A percentile compares a stretch with the other conserved stretches of the same genome.
These are phyloP conservation scores for Pythium grandisporangium DNA, from an alignment of 352 stramenopile species.

Conservation along the genomic window DNA sequence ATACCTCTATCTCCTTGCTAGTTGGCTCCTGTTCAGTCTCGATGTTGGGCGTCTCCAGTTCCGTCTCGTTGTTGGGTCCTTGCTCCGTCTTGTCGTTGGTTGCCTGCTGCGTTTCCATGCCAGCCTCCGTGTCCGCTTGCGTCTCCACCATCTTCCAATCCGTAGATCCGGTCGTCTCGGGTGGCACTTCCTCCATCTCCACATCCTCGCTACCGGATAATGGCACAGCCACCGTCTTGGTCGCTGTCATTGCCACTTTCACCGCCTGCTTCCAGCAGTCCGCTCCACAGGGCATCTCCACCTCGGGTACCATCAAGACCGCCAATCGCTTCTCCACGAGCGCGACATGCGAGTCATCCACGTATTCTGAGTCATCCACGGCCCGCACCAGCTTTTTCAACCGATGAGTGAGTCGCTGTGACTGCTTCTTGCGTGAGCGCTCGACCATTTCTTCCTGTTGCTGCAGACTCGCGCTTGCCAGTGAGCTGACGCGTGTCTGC, in stretches of 20 bases:
- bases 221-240: too few species aligned
- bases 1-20: too few species aligned
- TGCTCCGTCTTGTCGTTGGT: slow-evolving; percentile 5
- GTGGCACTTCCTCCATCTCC: too few species aligned
- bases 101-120: too few species aligned
- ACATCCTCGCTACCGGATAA: too few species aligned
- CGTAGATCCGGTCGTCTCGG: too few species aligned
- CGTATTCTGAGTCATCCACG: slow-evolving; percentile 53
- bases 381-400: slow-evolving; percentile 28
- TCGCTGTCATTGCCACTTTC: too few species aligned
- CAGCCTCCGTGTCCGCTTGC: too few species aligned
- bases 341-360: slow-evolving; percentile 50
- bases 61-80: too few species aligned
- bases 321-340: slow-evolving; percentile 17
- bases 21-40: too few species aligned
- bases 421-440: slow-evolving; percentile 23
- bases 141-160: too few species aligned
- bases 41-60: too few species aligned
- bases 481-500: slow-evolving; percentile 47
- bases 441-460: slow-evolving; percentile 56
- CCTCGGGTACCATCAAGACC: slow-evolving; percentile 8
- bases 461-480: slow-evolving; percentile 46
- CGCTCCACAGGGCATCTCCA: slow-evolving; percentile 18
- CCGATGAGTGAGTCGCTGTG: slow-evolving; percentile 24
- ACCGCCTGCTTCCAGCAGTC: slow-evolving; percentile 44